phyloP scores from a whole-genome alignment of 139 green algal genomes.

The Gonium pectorale region DNA sequence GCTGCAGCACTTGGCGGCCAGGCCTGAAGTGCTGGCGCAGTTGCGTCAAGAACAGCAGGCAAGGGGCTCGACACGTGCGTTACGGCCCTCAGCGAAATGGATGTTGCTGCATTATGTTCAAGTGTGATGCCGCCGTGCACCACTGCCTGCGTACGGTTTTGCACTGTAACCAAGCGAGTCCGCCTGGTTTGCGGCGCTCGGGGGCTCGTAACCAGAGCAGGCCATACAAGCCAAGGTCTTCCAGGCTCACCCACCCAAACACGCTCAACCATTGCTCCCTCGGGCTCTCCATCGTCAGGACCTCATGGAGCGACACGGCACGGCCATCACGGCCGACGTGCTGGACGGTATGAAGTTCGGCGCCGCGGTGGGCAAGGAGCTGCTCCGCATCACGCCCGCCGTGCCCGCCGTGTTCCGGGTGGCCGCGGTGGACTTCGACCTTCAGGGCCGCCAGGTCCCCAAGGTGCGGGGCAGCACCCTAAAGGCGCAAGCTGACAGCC shows the following conservation, averaged over 20 bases:
- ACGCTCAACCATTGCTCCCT: neutral
- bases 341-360: constrained; percentile 29
- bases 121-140: too few species aligned
- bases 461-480: constrained; percentile 5
- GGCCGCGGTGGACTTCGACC: constrained; percentile 10
- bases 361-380: neutral
- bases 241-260: too few species aligned
- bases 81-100: too few species aligned
- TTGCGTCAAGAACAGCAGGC: constrained; percentile 26
- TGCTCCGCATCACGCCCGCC: constrained; percentile 35
- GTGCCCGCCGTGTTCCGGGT: constrained; percentile 29
- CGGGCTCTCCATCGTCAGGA: neutral
- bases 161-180: too few species aligned
- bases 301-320: neutral
- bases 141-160: too few species aligned
- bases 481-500: too few species aligned
- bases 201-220: too few species aligned
- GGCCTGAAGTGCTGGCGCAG: neutral
- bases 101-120: too few species aligned
- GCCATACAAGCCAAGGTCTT: too few species aligned
- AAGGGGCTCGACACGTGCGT: too few species aligned
- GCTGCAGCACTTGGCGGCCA: constrained; percentile 4
- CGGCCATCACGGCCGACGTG: neutral
- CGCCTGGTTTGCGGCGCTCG: too few species aligned
- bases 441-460: neutral